Conservation (phyloP, 2,329 filamentous ascomycete genomes). For the Chaetomium sp. region DNA sequence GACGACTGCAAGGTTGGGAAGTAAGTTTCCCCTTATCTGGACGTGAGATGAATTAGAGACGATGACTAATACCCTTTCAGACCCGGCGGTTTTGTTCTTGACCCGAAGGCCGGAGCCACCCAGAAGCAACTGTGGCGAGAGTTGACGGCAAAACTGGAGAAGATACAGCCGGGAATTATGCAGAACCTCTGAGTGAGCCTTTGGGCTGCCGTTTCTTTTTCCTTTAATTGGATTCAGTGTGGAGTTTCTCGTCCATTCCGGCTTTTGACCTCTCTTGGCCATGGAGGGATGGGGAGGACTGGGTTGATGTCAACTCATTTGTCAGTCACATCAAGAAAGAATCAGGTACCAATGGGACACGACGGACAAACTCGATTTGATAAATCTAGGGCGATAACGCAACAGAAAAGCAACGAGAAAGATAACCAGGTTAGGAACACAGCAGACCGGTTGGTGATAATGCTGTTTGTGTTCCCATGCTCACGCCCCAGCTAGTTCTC, state of each 20-base stretch:
- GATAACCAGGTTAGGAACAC: no score
- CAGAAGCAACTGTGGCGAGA: slow-evolving; percentile 29
- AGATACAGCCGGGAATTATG: slow-evolving; percentile 21
- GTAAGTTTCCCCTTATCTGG: slow-evolving; percentile 6
- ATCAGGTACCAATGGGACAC: no score
- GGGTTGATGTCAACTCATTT: no score
- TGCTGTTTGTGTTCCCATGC: no score
- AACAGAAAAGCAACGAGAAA: no score
- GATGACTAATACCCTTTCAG: background rate
- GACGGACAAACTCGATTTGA: no score
- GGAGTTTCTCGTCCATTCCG: no score
- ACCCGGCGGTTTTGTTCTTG: slow-evolving; percentile 20
- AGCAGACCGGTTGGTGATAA: no score
- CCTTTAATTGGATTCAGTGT: background rate
- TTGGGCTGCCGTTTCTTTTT: background rate
- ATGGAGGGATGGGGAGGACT: no score
- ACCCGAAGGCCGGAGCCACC: slow-evolving; percentile 12
- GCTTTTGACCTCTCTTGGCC: no score
- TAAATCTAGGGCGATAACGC: no score
- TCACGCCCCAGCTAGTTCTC: background rate
- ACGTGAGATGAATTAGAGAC: background rate
- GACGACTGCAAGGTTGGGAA: slow-evolving; percentile 21
- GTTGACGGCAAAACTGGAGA: slow-evolving; percentile 24
- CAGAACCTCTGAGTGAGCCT: slow-evolving; percentile 8
- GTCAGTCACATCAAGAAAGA: no score